Evolutionary conservation across 148 eudicot species (phyloP).

Genomic region (Suaeda aralocaspica): DNA sequence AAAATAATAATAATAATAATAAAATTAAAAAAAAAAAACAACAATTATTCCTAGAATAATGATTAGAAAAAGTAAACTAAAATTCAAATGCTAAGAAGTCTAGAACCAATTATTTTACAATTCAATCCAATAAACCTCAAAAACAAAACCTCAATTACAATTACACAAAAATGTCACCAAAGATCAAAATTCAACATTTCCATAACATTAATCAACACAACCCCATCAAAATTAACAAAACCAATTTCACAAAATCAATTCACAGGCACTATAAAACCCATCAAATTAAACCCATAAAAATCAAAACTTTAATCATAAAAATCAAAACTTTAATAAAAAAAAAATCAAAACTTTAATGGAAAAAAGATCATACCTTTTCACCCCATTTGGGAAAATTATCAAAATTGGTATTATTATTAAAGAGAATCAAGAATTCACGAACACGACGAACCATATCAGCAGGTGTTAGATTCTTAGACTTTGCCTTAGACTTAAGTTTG

Average conservation of each 20-base stretch:
- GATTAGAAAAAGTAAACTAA: too few relatives aligned
- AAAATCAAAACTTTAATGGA: background rate
- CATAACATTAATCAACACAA: background rate
- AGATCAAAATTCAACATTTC: background rate
- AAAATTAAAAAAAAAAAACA: background rate
- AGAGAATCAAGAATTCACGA: conserved; percentile 25
- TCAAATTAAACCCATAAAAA: background rate
- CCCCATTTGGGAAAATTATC: conserved; percentile 23
- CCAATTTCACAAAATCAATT: background rate
- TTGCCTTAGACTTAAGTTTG: conserved; percentile 24
- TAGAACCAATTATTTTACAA: too few relatives aligned
- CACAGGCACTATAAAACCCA: background rate
- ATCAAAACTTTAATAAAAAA: too few relatives aligned
- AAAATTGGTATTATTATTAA: conserved; percentile 16
- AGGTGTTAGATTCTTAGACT: conserved; percentile 33
- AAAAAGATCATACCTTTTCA: conserved; percentile 33
- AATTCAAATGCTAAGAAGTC: too few relatives aligned
- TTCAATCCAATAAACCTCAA: too few relatives aligned
- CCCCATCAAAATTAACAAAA: background rate
- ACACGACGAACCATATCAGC: conserved; percentile 33
- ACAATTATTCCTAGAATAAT: too few relatives aligned
- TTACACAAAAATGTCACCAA: conserved; percentile 1
- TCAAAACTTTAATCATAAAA: background rate
- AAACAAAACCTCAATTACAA: background rate
- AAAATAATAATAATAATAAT: background rate